Conservation (phyloP, 371 early-diverging fungal species). For the Syncephalastrum sp. region DNA sequence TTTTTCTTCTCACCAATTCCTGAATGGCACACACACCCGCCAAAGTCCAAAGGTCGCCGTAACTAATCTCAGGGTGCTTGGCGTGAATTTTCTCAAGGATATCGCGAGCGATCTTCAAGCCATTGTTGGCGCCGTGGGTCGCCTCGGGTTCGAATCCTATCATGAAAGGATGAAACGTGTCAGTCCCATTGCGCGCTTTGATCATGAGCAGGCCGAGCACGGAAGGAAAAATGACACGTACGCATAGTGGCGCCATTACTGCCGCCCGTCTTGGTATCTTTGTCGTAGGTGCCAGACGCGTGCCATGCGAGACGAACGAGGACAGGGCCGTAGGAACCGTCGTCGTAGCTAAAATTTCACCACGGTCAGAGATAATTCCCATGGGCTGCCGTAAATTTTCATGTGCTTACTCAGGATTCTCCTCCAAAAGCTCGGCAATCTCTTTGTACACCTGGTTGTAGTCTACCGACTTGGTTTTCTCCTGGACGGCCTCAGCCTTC, state of each 20-base stretch:
- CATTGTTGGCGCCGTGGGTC: slow-evolving; percentile 84
- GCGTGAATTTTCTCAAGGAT: slow-evolving; percentile 83
- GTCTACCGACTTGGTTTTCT: slow-evolving; percentile 25
- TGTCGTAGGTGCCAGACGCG: slow-evolving; percentile 90
- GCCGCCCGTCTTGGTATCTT: slow-evolving; percentile 81
- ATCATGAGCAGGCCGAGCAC: neutral
- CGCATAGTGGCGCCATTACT: slow-evolving; percentile 91
- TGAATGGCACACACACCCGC: slow-evolving; percentile 90
- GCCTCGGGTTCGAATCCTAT: slow-evolving; percentile 69
- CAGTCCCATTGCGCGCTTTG: slow-evolving; percentile 2
- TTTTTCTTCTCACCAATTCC: slow-evolving; percentile 52
- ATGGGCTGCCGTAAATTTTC: slow-evolving; percentile 3
- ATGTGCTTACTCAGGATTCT: slow-evolving; percentile 49
- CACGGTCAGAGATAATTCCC: slow-evolving; percentile 12
- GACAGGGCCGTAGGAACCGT: slow-evolving; percentile 89
- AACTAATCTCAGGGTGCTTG: slow-evolving; percentile 81
- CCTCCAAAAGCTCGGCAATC: slow-evolving; percentile 78
- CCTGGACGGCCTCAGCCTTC: slow-evolving; percentile 10
- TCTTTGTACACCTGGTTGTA: slow-evolving; percentile 76
- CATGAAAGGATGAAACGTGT: neutral
- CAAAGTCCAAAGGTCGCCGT: slow-evolving; percentile 93
- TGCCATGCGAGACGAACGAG: slow-evolving; percentile 94
- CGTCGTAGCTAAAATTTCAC: slow-evolving; percentile 67
- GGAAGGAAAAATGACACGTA: slow-evolving; percentile 26
- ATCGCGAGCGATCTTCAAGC: slow-evolving; percentile 78